These are phyloP conservation scores for Lachnellula willkommii DNA, from an alignment of 2,329 filamentous ascomycete genomes.

Conservation along the genomic window DNA sequence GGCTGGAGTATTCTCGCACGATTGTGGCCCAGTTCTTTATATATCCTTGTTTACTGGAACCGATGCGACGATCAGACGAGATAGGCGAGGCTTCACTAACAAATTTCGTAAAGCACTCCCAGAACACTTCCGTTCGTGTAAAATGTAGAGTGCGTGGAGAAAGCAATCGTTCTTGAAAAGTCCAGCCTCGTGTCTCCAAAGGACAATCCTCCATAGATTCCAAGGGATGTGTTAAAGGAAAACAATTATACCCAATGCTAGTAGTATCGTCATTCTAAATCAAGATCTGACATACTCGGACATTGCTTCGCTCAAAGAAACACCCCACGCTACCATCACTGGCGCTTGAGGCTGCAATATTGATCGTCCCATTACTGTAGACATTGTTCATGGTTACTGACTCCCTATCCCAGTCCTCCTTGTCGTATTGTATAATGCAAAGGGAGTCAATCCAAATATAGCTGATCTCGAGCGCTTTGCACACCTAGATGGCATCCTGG, in stretches of 20 bases:
- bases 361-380: not conserved
- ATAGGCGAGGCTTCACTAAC: not conserved
- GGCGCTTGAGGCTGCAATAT: not conserved
- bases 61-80: not conserved
- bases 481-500: not conserved
- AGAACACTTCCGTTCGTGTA: not conserved
- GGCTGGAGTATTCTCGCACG: not conserved
- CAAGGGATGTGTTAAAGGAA: not conserved
- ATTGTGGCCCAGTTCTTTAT: not conserved
- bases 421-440: conserved; percentile 1
- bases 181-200: conserved; percentile 1
- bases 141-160: not conserved
- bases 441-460: conserved; percentile 2
- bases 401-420: not conserved
- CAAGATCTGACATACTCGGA: too few relatives aligned
- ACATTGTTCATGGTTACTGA: not conserved
- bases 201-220: not conserved
- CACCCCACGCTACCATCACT: not conserved
- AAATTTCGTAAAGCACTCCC: not conserved
- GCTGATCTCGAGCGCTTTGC: not conserved
- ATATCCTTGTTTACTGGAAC: not conserved
- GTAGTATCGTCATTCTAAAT: too few relatives aligned
- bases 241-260: too few relatives aligned
- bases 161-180: conserved; percentile 1
- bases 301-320: not conserved